These are phyloP conservation scores for Thelephora aurantiotincta DNA, from an alignment of 768 basidiomycete species.

Conservation along the genomic window DNA sequence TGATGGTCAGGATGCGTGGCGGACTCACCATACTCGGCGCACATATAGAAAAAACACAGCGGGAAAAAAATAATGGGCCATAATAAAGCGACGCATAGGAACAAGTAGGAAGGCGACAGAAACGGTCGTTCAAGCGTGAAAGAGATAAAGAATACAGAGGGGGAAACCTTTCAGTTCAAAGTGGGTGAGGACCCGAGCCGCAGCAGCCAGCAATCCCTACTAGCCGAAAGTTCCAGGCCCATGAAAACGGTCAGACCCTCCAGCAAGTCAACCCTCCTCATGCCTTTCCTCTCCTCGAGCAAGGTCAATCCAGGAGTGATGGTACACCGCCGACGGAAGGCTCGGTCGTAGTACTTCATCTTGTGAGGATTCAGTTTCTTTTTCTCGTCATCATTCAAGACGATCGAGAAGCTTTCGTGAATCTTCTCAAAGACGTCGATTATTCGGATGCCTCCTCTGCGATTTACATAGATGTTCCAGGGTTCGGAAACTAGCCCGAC, in stretches of 20 bases:
- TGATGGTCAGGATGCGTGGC: no score
- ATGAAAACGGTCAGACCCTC: constrained; percentile 12
- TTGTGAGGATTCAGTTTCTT: neutral
- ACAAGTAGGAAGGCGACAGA: no score
- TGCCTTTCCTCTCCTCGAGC: constrained; percentile 7
- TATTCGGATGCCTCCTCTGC: constrained; percentile 7
- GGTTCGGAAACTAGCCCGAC: neutral
- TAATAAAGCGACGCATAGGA: no score
- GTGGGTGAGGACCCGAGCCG: neutral
- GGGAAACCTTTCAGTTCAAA: no score
- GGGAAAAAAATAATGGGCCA: no score
- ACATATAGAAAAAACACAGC: no score
- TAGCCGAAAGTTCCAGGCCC: constrained; percentile 5
- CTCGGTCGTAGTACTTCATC: constrained; percentile 2
- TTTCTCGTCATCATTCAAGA: constrained; percentile 5
- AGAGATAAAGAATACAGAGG: no score
- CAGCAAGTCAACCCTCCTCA: constrained; percentile 13
- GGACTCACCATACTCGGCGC: no score
- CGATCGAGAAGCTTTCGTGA: constrained; percentile 7
- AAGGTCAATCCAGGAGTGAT: constrained; percentile 2
- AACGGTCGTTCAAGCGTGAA: no score
- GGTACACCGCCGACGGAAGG: constrained; percentile 9
- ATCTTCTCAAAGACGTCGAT: constrained; percentile 10
- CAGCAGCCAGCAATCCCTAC: neutral
- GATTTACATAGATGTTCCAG: constrained; percentile 7